A percentile compares a stretch with the other conserved stretches of the same genome.
These are phyloP conservation scores for Lactarius sp. DNA, from an alignment of 768 basidiomycete species.

Conservation along the genomic window DNA sequence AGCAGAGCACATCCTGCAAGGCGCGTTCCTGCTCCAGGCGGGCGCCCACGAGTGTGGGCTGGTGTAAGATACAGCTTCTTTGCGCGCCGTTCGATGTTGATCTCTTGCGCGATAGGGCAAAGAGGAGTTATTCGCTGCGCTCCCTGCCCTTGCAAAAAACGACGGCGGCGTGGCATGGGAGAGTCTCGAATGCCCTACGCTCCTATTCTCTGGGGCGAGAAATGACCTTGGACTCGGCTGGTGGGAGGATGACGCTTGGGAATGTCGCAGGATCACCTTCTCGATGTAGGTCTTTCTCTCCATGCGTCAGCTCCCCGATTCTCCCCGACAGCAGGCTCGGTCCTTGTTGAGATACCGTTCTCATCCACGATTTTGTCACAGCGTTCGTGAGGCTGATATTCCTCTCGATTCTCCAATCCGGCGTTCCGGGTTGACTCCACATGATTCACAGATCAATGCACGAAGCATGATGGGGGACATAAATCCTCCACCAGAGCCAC, in stretches of 20 bases:
- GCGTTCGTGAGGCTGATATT: slow-evolving; percentile 12
- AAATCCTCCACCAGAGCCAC: not conserved
- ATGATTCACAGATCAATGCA: not conserved
- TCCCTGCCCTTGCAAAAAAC: slow-evolving; percentile 13
- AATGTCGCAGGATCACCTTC: slow-evolving; percentile 12
- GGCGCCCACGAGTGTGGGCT: slow-evolving; percentile 18
- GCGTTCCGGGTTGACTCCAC: too few relatives aligned
- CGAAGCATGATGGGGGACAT: not conserved
- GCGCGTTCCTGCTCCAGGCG: not conserved
- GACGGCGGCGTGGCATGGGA: slow-evolving; percentile 9
- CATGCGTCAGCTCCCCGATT: not conserved
- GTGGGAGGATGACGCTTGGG: slow-evolving; percentile 21
- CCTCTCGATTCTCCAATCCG: not conserved
- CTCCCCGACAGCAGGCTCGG: not conserved
- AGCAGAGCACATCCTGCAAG: not conserved
- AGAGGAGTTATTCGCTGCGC: slow-evolving; percentile 15
- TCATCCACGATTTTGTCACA: not conserved
- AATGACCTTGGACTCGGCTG: slow-evolving; percentile 11
- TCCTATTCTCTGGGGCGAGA: slow-evolving; percentile 11
- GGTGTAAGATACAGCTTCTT: slow-evolving; percentile 7
- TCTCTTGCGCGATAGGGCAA: not conserved
- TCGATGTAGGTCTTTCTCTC: slow-evolving; percentile 15
- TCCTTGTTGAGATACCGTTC: not conserved
- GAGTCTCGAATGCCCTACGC: not conserved
- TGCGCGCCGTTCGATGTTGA: not conserved